phyloP scores from a whole-genome alignment of 768 basidiomycete species.

The Podaxis sp. region DNA sequence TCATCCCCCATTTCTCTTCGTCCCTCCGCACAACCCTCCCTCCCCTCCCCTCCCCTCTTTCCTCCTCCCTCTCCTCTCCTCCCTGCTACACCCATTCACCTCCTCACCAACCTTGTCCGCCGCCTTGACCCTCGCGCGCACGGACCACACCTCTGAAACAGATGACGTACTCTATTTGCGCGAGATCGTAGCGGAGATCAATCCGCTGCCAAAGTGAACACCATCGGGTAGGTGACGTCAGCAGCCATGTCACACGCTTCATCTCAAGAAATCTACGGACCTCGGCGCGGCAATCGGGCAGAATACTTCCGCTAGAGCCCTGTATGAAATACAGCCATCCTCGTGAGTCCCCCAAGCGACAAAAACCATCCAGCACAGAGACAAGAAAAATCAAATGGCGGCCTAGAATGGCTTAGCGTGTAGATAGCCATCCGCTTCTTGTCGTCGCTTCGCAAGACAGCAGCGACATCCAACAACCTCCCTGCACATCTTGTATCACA shows the following conservation, averaged over 20 bases:
- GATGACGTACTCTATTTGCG: slow-evolving; percentile 33
- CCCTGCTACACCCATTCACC: background rate
- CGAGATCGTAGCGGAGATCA: slow-evolving; percentile 60
- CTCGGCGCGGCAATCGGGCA: slow-evolving; percentile 83
- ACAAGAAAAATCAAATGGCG: background rate
- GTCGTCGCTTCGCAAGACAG: background rate
- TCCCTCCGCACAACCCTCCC: background rate
- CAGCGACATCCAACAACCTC: background rate
- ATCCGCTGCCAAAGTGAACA: slow-evolving; percentile 34
- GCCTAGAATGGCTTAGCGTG: background rate
- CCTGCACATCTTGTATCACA: background rate
- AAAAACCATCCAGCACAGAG: background rate
- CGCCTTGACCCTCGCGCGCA: background rate
- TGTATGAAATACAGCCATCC: slow-evolving; percentile 27
- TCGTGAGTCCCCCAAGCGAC: background rate
- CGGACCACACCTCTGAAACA: slow-evolving; percentile 6
- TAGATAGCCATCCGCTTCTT: background rate
- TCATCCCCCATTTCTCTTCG: background rate
- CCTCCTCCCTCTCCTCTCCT: background rate
- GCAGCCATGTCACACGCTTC: slow-evolving; percentile 1
- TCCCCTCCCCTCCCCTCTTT: background rate
- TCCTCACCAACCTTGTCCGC: background rate
- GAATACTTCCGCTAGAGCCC: slow-evolving; percentile 83
- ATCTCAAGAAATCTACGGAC: slow-evolving; percentile 36
- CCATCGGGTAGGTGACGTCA: slow-evolving; percentile 17